Conservation (phyloP, 257 asterid genomes). For the Nicotiana otophora region DNA sequence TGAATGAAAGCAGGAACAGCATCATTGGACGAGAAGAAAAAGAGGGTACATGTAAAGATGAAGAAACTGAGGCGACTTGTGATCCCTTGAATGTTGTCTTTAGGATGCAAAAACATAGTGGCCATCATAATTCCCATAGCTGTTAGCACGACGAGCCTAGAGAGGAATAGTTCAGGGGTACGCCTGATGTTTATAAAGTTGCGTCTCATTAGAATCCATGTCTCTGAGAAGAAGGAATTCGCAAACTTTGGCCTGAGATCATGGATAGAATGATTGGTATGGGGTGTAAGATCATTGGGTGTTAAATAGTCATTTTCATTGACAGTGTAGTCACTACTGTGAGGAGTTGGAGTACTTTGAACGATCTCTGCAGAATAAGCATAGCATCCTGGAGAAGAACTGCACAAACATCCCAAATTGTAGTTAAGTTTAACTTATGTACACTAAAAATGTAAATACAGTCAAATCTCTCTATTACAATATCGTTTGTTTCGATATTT, state of each 20-base stretch:
- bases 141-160: slow-evolving; percentile 63
- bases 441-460: too few species aligned
- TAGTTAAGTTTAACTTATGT: neutral
- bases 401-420: slow-evolving; percentile 19
- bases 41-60: slow-evolving; percentile 75
- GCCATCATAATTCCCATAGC: slow-evolving; percentile 93
- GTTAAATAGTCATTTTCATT: slow-evolving; percentile 75
- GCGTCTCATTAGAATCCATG: slow-evolving; percentile 67
- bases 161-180: slow-evolving; percentile 81
- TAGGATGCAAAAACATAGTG: slow-evolving; percentile 66
- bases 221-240: slow-evolving; percentile 68
- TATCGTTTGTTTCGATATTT: too few species aligned
- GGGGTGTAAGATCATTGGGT: slow-evolving; percentile 20
- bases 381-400: slow-evolving; percentile 50
- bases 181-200: slow-evolving; percentile 76
- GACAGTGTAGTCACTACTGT: slow-evolving; percentile 68
- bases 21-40: slow-evolving; percentile 83
- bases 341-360: slow-evolving; percentile 60
- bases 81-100: slow-evolving; percentile 44
- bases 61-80: slow-evolving; percentile 73
- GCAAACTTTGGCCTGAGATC: slow-evolving; percentile 52
- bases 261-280: slow-evolving; percentile 14
- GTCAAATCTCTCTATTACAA: too few species aligned
- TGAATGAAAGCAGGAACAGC: slow-evolving; percentile 94
- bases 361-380: slow-evolving; percentile 52